phyloP scores from a whole-genome alignment of 169 alveolate species.

The Plasmodium gaboni region DNA sequence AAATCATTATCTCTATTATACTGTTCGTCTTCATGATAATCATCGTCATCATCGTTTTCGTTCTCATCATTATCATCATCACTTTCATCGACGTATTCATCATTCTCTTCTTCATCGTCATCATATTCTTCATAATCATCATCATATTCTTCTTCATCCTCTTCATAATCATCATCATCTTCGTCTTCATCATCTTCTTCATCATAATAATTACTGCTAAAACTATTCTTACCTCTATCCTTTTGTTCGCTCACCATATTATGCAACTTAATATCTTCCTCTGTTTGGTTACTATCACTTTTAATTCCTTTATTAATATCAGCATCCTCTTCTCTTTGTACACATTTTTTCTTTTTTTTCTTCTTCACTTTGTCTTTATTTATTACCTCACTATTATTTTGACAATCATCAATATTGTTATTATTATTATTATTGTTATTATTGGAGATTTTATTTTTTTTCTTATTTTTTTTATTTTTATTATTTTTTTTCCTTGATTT shows the following conservation, averaged over 20 bases:
- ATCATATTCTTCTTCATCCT: not conserved
- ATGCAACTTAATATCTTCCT: no score
- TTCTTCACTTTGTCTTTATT: slow-evolving; percentile 2
- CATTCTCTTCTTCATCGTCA: slow-evolving; percentile 14
- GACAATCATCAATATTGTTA: not conserved
- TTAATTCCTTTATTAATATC: no score
- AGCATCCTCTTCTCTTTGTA: not conserved
- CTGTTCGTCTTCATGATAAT: slow-evolving; percentile 1
- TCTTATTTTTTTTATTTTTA: not conserved
- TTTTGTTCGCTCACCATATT: no score
- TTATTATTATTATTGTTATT: slow-evolving; percentile 6
- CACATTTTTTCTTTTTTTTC: slow-evolving; percentile 10
- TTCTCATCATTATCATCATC: slow-evolving; percentile 45
- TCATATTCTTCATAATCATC: slow-evolving; percentile 1
- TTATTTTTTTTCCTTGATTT: slow-evolving; percentile 12
- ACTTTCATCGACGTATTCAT: slow-evolving; percentile 23
- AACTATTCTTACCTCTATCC: no score
- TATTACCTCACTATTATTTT: slow-evolving; percentile 1
- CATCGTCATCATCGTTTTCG: slow-evolving; percentile 11
- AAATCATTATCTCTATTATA: not conserved
- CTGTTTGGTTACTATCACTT: no score
- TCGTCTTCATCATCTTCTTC: not conserved
- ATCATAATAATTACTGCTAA: no score
- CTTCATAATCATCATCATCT: slow-evolving; percentile 1
- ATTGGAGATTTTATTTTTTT: not conserved